Evolutionary conservation across 2,329 filamentous ascomycete genomes (phyloP), one percentile per base, ranked within the genome.

Genomic region (Aspergillus aculeatus): DNA sequence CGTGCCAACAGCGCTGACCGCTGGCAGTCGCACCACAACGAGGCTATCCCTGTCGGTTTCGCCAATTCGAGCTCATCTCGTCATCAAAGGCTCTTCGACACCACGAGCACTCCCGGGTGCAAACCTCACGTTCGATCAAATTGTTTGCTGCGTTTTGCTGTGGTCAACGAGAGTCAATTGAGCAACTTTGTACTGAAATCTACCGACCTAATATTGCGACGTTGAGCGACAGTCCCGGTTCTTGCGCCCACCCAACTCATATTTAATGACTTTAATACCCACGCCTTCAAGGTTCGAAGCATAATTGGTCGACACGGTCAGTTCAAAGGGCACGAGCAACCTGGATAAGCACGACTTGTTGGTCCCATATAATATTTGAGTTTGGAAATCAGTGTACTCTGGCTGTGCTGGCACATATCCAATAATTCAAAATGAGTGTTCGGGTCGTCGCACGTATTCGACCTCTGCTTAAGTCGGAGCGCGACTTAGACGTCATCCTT

Each of bases 371-470:
- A 35, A 5, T 19, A 7, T 44, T 44, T 44, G 38, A 44, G 16
- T 44, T 53, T 24, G 51, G 32, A 4, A 19, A 53, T 48, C 32
- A 55, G 23, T 21, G 14, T 7, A 16, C 14, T 21, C 44, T 26
- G 35, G 19, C 12, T 26, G 10, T 26, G 16, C 24, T 47, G 38
- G 14, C 21, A 49, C 32, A 51, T 52, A 29, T 38, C 21, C 24
- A 10, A 19, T 14, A 19, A 61, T 50, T 49, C 54, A 74, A 59
- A 61, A 78, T 78, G 76, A 78, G 75, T 61, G 91, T 97, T 66
- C 85, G 91, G 72, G 93, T 98, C 60, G 91, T 98, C 65, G 93
- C 94, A 61, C 86, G 95, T 67, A 90, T 99, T 69, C 89, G 94
- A 68, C 94, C 94, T 55, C 84, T 97, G 64, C 86, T 97, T 64